Conservation (phyloP, 768 basidiomycete species). For the Termitomyces titanicus region DNA sequence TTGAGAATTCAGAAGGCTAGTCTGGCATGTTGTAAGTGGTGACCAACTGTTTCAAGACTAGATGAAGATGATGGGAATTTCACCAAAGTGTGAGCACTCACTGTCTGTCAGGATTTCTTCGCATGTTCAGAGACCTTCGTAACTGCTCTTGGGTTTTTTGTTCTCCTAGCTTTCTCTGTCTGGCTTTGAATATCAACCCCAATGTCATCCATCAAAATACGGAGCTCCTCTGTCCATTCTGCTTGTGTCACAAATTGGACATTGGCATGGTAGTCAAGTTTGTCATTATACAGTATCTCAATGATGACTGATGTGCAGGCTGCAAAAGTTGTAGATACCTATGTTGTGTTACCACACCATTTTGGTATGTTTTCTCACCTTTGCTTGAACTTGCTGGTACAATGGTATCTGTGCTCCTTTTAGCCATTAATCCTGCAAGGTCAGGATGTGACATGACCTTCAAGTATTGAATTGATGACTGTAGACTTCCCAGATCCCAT, state of each 20-base stretch:
- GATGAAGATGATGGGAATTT: no score
- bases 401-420: background rate
- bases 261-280: background rate
- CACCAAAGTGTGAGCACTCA: background rate
- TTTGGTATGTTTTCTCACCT: background rate
- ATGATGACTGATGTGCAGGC: background rate
- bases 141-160: no score
- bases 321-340: background rate
- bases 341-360: no score
- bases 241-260: background rate
- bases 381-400: background rate
- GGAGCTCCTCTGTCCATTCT: background rate
- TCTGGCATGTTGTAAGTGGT: background rate
- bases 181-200: background rate
- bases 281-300: background rate
- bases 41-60: constrained; percentile 47
- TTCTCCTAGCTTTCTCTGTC: background rate
- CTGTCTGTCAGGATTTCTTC: background rate
- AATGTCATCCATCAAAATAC: background rate
- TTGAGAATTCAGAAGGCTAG: background rate
- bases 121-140: background rate
- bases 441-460: background rate
- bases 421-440: background rate
- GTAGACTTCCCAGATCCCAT: background rate
- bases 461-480: background rate